phyloP scores from a whole-genome alignment of 192 early-diverging fungal species.

The Phlyctochytrium planicorne region DNA sequence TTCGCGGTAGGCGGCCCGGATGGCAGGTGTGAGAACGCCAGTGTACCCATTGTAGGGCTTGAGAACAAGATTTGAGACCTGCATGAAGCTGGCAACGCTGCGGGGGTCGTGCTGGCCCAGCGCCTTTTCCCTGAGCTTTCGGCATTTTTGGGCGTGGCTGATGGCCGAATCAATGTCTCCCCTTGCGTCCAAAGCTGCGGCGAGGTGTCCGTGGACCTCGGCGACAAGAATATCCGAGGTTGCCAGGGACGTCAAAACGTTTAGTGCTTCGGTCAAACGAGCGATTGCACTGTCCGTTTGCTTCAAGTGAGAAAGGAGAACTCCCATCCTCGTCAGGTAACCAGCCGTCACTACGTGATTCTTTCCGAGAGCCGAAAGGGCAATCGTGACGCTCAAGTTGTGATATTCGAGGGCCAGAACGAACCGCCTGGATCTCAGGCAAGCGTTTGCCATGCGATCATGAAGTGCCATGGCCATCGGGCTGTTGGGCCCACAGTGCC shows the following conservation, averaged over 20 bases:
- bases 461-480: conserved; percentile 47
- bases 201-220: conserved; percentile 44
- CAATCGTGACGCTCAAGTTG: conserved; percentile 36
- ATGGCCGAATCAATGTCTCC: conserved; percentile 48
- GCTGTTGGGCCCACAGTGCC: conserved; percentile 43
- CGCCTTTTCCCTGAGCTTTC: conserved; percentile 37
- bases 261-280: conserved; percentile 41
- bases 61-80: conserved; percentile 43
- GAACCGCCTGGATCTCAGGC: conserved; percentile 21
- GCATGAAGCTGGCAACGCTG: conserved; percentile 45
- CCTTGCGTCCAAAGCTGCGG: conserved; percentile 33
- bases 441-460: conserved; percentile 39
- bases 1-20: conserved; percentile 43
- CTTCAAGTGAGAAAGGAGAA: conserved; percentile 14
- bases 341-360: conserved; percentile 47
- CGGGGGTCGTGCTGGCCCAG: conserved; percentile 45
- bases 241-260: conserved; percentile 29
- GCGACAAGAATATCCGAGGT: conserved; percentile 29
- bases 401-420: conserved; percentile 41
- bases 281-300: conserved; percentile 34
- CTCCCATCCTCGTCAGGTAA: conserved; percentile 38
- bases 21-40: conserved; percentile 43
- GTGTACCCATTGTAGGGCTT: conserved; percentile 35
- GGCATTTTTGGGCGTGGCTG: conserved; percentile 36
- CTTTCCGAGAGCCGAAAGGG: conserved; percentile 40